A percentile compares a stretch with the other conserved stretches of the same genome.
Evolutionary conservation across 768 basidiomycete species (phyloP).

Genomic region (Scleroderma bovista): DNA sequence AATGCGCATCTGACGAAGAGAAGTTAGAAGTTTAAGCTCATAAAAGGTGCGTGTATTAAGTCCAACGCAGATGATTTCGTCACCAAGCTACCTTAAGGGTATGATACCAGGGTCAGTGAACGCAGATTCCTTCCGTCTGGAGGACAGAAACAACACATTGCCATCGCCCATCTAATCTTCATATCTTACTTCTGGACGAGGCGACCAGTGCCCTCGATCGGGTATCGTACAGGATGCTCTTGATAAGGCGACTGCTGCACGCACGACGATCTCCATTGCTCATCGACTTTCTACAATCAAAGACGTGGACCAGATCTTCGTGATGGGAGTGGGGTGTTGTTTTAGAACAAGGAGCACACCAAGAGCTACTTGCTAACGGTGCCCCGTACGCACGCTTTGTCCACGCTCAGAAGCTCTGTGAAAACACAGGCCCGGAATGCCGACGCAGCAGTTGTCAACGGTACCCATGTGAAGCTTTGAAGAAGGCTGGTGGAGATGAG

Average conservation of each 20-base stretch:
- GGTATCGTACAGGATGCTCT: slow-evolving; percentile 88
- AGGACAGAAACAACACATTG: slow-evolving; percentile 84
- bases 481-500: slow-evolving; percentile 54
- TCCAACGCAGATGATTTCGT: slow-evolving; percentile 89
- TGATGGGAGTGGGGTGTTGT: slow-evolving; percentile 87
- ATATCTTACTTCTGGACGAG: slow-evolving; percentile 81
- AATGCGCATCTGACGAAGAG: slow-evolving; percentile 65
- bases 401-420: slow-evolving; percentile 71
- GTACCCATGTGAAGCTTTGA: too few species aligned
- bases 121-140: slow-evolving; percentile 81
- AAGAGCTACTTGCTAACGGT: slow-evolving; percentile 48
- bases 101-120: slow-evolving; percentile 86
- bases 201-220: slow-evolving; percentile 82
- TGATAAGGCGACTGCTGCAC: slow-evolving; percentile 76
- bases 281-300: slow-evolving; percentile 82
- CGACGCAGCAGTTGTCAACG: too few species aligned
- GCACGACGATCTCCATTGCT: slow-evolving; percentile 78
- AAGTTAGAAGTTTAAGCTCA: slow-evolving; percentile 66
- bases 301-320: slow-evolving; percentile 77
- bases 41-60: slow-evolving; percentile 84
- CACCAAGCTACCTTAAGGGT: slow-evolving; percentile 70
- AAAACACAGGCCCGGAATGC: slow-evolving; percentile 33
- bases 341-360: slow-evolving; percentile 75
- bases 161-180: slow-evolving; percentile 84
- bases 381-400: slow-evolving; percentile 76